Conservation (phyloP, 2,329 filamentous ascomycete genomes). For the Cercospora sesami region DNA sequence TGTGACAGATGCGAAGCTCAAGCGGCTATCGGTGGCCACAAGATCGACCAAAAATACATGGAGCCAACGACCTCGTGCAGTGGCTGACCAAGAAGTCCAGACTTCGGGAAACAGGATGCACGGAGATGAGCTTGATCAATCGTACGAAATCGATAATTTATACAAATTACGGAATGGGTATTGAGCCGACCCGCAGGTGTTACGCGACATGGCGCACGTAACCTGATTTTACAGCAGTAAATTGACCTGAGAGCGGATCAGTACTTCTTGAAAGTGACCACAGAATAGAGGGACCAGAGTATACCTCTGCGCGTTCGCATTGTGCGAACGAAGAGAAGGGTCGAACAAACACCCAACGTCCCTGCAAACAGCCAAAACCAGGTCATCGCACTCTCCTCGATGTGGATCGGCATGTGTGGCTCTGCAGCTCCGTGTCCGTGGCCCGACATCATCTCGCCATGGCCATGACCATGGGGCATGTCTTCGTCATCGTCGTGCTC, state of each 20-base stretch:
- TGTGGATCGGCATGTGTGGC: constrained; percentile 4
- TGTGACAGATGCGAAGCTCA: neutral
- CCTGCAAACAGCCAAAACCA: constrained; percentile 12
- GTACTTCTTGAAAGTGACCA: neutral
- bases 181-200: neutral
- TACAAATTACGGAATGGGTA: neutral
- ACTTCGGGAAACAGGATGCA: neutral
- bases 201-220: neutral
- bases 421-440: constrained; percentile 4
- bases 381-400: constrained; percentile 11
- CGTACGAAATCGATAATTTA: neutral
- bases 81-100: neutral
- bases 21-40: neutral
- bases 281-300: neutral
- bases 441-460: constrained; percentile 3
- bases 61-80: neutral
- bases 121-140: neutral
- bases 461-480: neutral
- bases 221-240: neutral
- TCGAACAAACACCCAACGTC: neutral
- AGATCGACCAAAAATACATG: neutral
- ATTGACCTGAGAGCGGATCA: neutral
- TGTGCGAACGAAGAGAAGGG: neutral
- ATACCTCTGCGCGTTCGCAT: neutral
- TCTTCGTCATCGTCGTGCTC: constrained; percentile 1